A percentile compares a stretch with the other conserved stretches of the same genome.
phyloP scores from a whole-genome alignment of 2,329 filamentous ascomycete genomes.

The Botrytis fabae region DNA sequence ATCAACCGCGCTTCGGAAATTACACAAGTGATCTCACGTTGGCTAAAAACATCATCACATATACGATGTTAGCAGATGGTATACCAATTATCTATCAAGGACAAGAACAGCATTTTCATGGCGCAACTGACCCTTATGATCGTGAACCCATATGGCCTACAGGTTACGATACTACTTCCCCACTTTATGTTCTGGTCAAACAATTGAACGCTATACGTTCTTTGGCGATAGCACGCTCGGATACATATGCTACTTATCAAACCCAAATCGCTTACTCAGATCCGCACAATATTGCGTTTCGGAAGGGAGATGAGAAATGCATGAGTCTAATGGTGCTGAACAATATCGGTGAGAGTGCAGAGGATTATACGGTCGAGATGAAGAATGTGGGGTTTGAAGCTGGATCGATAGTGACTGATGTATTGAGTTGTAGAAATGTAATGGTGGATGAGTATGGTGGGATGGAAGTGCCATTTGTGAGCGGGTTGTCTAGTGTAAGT shows the following conservation, averaged over 20 bases:
- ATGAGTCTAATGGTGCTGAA: slow-evolving; percentile 41
- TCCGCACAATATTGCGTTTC: slow-evolving; percentile 25
- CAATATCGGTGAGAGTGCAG: slow-evolving; percentile 41
- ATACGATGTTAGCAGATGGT: slow-evolving; percentile 50
- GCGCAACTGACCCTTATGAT: slow-evolving; percentile 43
- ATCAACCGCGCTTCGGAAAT: slow-evolving; percentile 45
- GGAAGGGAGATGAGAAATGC: slow-evolving; percentile 25
- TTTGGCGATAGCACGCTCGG: slow-evolving; percentile 17
- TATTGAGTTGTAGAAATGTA: slow-evolving; percentile 26
- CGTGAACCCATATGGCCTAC: slow-evolving; percentile 47
- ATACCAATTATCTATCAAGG: slow-evolving; percentile 55
- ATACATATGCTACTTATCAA: slow-evolving; percentile 25
- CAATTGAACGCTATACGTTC: slow-evolving; percentile 28
- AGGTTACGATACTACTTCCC: slow-evolving; percentile 42
- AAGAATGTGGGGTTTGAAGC: slow-evolving; percentile 21
- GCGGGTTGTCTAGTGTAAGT: slow-evolving; percentile 20
- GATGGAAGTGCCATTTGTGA: slow-evolving; percentile 12
- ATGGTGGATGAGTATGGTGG: slow-evolving; percentile 15
- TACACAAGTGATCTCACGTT: slow-evolving; percentile 28
- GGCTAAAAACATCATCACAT: slow-evolving; percentile 50
- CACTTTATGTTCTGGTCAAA: slow-evolving; percentile 44
- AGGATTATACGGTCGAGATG: slow-evolving; percentile 20
- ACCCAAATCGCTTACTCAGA: slow-evolving; percentile 27
- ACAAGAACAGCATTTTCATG: slow-evolving; percentile 52
- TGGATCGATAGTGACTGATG: slow-evolving; percentile 23